These are phyloP conservation scores for Plicaturopsis crispa DNA, from an alignment of 768 basidiomycete species.

Conservation along the genomic window DNA sequence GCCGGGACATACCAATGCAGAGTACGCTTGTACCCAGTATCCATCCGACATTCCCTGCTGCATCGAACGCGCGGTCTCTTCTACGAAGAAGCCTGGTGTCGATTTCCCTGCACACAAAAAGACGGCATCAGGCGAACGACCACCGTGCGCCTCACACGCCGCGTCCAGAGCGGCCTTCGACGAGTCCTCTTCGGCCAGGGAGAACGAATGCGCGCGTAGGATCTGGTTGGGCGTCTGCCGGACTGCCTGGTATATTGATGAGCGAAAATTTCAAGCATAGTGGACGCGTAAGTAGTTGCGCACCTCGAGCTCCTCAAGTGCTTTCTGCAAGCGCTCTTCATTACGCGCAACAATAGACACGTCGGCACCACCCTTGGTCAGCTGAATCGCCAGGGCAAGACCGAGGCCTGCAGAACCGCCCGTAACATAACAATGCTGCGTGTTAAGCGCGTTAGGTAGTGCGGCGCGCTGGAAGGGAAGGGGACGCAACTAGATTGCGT, in stretches of 20 bases:
- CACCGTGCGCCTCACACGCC: constrained; percentile 46
- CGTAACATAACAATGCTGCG: constrained; percentile 78
- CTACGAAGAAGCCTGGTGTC: constrained; percentile 69
- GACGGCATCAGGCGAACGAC: constrained; percentile 63
- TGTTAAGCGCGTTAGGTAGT: neutral
- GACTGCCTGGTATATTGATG: constrained; percentile 27
- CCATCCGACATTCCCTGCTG: constrained; percentile 34
- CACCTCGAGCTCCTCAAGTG: constrained; percentile 61
- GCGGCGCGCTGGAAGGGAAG: neutral
- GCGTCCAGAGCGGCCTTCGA: constrained; percentile 57
- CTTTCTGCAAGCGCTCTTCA: constrained; percentile 51
- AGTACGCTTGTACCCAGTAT: constrained; percentile 50
- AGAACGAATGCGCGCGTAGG: constrained; percentile 59
- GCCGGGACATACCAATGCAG: constrained; percentile 45
- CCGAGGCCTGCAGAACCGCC: constrained; percentile 83
- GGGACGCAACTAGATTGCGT: constrained; percentile 29
- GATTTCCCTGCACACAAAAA: constrained; percentile 75
- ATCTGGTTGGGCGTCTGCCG: constrained; percentile 53
- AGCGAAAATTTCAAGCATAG: neutral
- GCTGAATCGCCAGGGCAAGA: constrained; percentile 58
- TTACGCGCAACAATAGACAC: constrained; percentile 83
- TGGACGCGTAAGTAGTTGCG: constrained; percentile 9
- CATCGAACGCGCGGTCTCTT: constrained; percentile 54
- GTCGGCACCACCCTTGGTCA: constrained; percentile 65
- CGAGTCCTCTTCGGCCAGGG: constrained; percentile 42